These are phyloP conservation scores for Salix brachista DNA, from an alignment of 345 rosid species.

Conservation along the genomic window DNA sequence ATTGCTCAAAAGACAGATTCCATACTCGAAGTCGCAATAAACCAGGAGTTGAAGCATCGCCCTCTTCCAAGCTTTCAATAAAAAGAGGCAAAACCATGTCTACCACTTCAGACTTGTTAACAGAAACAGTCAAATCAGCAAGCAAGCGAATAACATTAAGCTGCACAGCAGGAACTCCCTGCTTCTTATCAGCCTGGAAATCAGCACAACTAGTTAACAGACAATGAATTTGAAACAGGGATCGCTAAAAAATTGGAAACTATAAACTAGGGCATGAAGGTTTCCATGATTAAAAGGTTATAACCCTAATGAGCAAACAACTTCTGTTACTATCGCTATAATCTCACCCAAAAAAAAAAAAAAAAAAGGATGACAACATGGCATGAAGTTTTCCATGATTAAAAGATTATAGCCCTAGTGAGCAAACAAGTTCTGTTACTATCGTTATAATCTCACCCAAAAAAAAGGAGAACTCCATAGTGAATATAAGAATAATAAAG, in stretches of 20 bases:
- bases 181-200: conserved; percentile 78
- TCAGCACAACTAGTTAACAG: conserved; percentile 13
- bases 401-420: conserved; percentile 6
- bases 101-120: conserved; percentile 88
- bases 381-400: not conserved
- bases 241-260: not conserved
- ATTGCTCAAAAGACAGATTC: conserved; percentile 25
- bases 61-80: conserved; percentile 97
- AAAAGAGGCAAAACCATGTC: conserved; percentile 98
- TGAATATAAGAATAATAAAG: not conserved
- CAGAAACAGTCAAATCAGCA: conserved; percentile 89
- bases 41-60: conserved; percentile 91
- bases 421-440: not conserved
- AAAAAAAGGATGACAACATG: not conserved
- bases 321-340: not conserved
- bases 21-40: conserved; percentile 85
- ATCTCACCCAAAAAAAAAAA: conserved; percentile 4
- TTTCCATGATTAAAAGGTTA: conserved; percentile 1
- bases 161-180: conserved; percentile 67
- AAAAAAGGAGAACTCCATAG: not conserved
- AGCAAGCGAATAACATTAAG: conserved; percentile 85
- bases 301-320: conserved; percentile 3
- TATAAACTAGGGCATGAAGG: not conserved
- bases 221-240: not conserved
- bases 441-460: not conserved